These are phyloP conservation scores for Fusarium pseudoanthophilum DNA, from an alignment of 2,329 filamentous ascomycete species.

Conservation along the genomic window DNA sequence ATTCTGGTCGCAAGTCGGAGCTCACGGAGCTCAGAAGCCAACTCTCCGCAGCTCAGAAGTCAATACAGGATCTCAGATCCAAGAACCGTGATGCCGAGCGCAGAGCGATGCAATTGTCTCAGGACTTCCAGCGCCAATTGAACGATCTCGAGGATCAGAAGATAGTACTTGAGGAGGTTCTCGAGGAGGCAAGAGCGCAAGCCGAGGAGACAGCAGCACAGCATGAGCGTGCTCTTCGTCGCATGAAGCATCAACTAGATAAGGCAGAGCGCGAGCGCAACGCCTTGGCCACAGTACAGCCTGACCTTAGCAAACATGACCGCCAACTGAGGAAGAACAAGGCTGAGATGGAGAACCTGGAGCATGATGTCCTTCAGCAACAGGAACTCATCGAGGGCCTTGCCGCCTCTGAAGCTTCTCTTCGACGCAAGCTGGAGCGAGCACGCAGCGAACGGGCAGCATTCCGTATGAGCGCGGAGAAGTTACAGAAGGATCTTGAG, in stretches of 20 bases:
- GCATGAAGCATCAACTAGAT: slow-evolving; percentile 61
- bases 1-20: slow-evolving; percentile 67
- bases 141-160: slow-evolving; percentile 69
- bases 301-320: slow-evolving; percentile 63
- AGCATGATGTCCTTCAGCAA: slow-evolving; percentile 76
- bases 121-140: slow-evolving; percentile 65
- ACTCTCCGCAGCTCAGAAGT: slow-evolving; percentile 68
- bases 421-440: slow-evolving; percentile 75
- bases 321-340: slow-evolving; percentile 71
- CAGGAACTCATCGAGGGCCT: slow-evolving; percentile 71
- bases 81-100: slow-evolving; percentile 63
- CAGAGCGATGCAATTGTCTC: slow-evolving; percentile 53
- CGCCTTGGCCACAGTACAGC: slow-evolving; percentile 47
- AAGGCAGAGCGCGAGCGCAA: slow-evolving; percentile 61
- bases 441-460: slow-evolving; percentile 72
- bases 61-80: slow-evolving; percentile 64
- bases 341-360: slow-evolving; percentile 74
- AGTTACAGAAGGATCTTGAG: slow-evolving; percentile 63
- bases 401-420: slow-evolving; percentile 65
- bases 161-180: slow-evolving; percentile 66
- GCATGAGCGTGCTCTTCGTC: slow-evolving; percentile 57
- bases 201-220: slow-evolving; percentile 59
- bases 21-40: slow-evolving; percentile 68
- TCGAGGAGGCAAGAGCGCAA: slow-evolving; percentile 64
- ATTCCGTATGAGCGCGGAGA: slow-evolving; percentile 65